Conservation (phyloP, 345 rosid genomes). For the Psidium guajava region DNA sequence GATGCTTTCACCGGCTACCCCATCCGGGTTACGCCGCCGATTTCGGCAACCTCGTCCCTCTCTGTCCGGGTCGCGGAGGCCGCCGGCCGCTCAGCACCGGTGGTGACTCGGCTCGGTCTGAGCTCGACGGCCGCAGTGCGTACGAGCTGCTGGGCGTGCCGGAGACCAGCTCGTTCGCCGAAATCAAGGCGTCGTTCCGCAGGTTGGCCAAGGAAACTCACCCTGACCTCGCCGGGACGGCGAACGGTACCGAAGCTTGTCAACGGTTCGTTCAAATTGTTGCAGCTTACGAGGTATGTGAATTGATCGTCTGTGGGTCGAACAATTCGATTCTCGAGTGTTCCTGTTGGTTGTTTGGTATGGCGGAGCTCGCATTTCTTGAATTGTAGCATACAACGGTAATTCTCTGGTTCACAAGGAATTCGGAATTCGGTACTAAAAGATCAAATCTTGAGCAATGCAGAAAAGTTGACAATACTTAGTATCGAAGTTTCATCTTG, state of each 20-base stretch:
- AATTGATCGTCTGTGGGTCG: not conserved
- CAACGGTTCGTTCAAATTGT: constrained; percentile 70
- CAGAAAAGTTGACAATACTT: not conserved
- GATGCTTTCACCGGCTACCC: not conserved
- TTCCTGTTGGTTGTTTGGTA: not conserved
- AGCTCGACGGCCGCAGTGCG: constrained; percentile 58
- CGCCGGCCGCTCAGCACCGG: not conserved
- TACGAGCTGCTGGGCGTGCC: constrained; percentile 64
- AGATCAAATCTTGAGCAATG: not conserved
- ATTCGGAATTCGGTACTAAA: not conserved
- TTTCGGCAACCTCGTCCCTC: not conserved
- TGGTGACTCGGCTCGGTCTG: constrained; percentile 34
- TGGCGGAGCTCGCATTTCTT: not conserved
- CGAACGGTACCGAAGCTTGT: constrained; percentile 34
- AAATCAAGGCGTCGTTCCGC: constrained; percentile 82
- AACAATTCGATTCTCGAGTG: not conserved
- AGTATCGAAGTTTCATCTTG: not conserved
- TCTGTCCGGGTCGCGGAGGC: not conserved
- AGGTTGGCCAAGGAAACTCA: constrained; percentile 85
- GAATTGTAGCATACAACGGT: not conserved
- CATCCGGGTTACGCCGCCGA: not conserved
- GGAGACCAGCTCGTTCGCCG: constrained; percentile 57
- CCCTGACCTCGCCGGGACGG: constrained; percentile 57
- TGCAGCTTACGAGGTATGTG: constrained; percentile 80
- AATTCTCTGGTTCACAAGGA: not conserved